A percentile compares a stretch with the other conserved stretches of the same genome.
Evolutionary conservation across 192 early-diverging fungal species (phyloP).

Genomic region (Obelidium mucronatum): DNA sequence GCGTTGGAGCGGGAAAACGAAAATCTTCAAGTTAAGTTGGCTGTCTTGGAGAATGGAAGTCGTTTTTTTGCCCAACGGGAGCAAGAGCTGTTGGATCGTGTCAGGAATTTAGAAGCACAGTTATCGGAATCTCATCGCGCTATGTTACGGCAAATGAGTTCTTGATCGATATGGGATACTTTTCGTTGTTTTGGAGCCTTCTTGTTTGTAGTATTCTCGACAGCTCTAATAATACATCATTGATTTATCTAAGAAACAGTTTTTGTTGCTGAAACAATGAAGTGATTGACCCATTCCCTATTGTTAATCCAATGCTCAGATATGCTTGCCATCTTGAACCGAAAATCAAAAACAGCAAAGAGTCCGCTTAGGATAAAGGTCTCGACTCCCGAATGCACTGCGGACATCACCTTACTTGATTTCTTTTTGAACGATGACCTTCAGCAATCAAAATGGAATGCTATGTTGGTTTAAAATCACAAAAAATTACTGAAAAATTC

Average conservation of each 20-base stretch:
- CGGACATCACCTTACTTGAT: too few species aligned
- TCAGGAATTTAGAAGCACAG: slow-evolving; percentile 40
- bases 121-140: slow-evolving; percentile 49
- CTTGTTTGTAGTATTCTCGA: neutral
- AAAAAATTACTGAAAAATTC: too few species aligned
- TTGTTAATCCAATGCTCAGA: neutral
- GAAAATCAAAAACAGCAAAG: neutral
- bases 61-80: slow-evolving; percentile 42
- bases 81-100: slow-evolving; percentile 38
- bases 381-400: too few species aligned
- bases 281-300: too few species aligned
- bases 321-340: neutral
- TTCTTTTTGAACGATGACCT: too few species aligned
- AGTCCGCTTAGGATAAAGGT: too few species aligned
- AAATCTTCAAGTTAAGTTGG: slow-evolving; percentile 34
- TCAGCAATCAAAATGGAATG: too few species aligned
- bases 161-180: neutral
- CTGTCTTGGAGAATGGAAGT: slow-evolving; percentile 50
- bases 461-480: too few species aligned
- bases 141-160: slow-evolving; percentile 27
- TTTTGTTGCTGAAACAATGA: neutral
- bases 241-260: neutral
- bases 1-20: slow-evolving; percentile 82
- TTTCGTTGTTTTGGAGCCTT: neutral
- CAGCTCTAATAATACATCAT: neutral